These are phyloP conservation scores for Trypanosoma mega DNA, from an alignment of 208 protist species.

Conservation along the genomic window DNA sequence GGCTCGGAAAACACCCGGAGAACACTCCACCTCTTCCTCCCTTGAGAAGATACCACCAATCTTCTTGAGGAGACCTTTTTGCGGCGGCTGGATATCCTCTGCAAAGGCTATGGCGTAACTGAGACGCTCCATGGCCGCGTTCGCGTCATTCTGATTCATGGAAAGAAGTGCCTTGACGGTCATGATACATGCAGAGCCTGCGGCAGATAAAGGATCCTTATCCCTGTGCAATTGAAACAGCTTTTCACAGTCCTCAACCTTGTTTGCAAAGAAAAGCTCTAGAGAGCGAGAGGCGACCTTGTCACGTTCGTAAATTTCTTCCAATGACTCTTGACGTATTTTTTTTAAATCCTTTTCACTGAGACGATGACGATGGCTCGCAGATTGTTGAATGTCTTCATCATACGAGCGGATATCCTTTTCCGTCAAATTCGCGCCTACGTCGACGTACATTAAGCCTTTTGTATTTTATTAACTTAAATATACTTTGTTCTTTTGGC, in stretches of 20 bases:
- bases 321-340: slow-evolving; percentile 29
- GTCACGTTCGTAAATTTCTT: slow-evolving; percentile 43
- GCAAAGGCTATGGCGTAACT: slow-evolving; percentile 39
- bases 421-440: too few species aligned
- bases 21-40: not conserved
- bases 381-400: not conserved
- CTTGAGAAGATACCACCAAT: slow-evolving; percentile 10
- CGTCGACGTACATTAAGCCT: too few species aligned
- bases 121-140: slow-evolving; percentile 34
- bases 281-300: slow-evolving; percentile 26
- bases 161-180: slow-evolving; percentile 51
- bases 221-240: slow-evolving; percentile 24
- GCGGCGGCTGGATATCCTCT: slow-evolving; percentile 27
- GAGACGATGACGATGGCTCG: slow-evolving; percentile 16
- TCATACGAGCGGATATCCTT: too few species aligned
- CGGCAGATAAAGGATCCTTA: slow-evolving; percentile 37
- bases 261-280: slow-evolving; percentile 57
- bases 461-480: too few species aligned
- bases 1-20: slow-evolving; percentile 48
- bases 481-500: too few species aligned
- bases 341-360: slow-evolving; percentile 22
- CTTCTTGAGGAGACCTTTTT: slow-evolving; percentile 26
- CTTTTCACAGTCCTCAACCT: slow-evolving; percentile 50
- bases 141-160: slow-evolving; percentile 46
- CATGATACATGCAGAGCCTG: slow-evolving; percentile 35